phyloP scores from a whole-genome alignment of 2,329 filamentous ascomycete genomes.

The Didymosphaeria variabile region DNA sequence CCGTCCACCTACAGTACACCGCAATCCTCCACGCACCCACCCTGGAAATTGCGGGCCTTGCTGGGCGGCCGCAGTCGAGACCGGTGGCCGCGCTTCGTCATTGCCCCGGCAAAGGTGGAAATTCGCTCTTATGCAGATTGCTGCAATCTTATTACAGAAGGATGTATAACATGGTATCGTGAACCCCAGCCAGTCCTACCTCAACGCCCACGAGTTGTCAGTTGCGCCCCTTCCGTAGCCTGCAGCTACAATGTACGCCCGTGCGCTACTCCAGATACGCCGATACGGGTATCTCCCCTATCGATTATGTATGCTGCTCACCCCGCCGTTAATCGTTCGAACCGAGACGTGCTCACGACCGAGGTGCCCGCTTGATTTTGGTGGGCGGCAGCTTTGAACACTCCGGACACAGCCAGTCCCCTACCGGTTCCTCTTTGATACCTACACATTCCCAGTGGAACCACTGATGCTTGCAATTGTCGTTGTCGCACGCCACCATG shows the following conservation, averaged over 20 bases:
- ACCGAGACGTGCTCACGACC: constrained; percentile 21
- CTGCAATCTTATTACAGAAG: constrained; percentile 6
- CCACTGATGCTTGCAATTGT: constrained; percentile 83
- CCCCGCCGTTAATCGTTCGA: constrained; percentile 7
- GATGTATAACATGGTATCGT: constrained; percentile 7
- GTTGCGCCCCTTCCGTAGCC: constrained; percentile 17
- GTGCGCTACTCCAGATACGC: constrained; percentile 1
- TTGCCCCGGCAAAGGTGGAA: constrained; percentile 13
- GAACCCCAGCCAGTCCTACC: neutral
- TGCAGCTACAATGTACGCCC: neutral
- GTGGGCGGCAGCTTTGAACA: constrained; percentile 49
- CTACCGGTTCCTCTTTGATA: constrained; percentile 59
- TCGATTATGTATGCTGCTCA: constrained; percentile 8
- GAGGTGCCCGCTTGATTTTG: constrained; percentile 52
- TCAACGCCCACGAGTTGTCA: neutral
- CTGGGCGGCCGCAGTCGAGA: constrained; percentile 12
- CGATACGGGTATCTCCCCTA: constrained; percentile 1
- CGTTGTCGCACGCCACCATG: constrained; percentile 90
- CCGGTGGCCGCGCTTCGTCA: constrained; percentile 3
- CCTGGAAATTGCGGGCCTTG: constrained; percentile 16
- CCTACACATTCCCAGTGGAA: constrained; percentile 77
- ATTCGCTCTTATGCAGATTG: constrained; percentile 15
- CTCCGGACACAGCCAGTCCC: constrained; percentile 61
- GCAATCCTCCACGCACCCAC: constrained; percentile 10
- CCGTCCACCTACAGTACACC: constrained; percentile 2